Conservation (phyloP, 257 asterid species). For the Solanum corneliomulleri region DNA sequence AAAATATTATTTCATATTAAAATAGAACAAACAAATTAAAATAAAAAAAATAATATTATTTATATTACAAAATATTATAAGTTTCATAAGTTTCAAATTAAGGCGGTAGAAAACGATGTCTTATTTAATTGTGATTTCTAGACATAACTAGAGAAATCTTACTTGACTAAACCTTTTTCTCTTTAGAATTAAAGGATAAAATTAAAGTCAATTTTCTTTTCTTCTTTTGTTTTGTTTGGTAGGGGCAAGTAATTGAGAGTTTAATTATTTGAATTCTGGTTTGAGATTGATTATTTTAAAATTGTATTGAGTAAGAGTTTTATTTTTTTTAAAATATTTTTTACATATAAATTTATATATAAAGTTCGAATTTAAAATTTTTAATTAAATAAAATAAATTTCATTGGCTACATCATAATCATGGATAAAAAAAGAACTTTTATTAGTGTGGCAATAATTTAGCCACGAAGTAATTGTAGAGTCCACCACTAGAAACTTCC, state of each 20-base stretch:
- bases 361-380: rapidly evolving
- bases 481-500: neutral
- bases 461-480: neutral
- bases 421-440: too few species aligned
- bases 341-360: rapidly evolving
- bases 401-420: rapidly evolving
- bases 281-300: too few species aligned
- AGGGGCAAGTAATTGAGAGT: neutral
- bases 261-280: neutral
- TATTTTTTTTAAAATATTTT: too few species aligned
- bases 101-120: neutral
- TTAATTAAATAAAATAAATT: rapidly evolving
- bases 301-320: rapidly evolving
- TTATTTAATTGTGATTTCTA: neutral
- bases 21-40: too few species aligned
- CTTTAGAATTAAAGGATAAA: neutral
- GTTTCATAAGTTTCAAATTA: neutral
- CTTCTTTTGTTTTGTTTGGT: neutral
- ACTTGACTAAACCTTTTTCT: neutral
- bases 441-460: neutral
- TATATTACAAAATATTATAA: too few species aligned
- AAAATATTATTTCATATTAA: too few species aligned
- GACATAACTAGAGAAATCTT: neutral
- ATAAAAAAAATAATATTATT: too few species aligned
- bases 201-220: neutral